Evolutionary conservation across 495 filamentous ascomycete species (phyloP), one percentile per base, ranked within the genome.

Genomic region (Penicillium pancosmium): DNA sequence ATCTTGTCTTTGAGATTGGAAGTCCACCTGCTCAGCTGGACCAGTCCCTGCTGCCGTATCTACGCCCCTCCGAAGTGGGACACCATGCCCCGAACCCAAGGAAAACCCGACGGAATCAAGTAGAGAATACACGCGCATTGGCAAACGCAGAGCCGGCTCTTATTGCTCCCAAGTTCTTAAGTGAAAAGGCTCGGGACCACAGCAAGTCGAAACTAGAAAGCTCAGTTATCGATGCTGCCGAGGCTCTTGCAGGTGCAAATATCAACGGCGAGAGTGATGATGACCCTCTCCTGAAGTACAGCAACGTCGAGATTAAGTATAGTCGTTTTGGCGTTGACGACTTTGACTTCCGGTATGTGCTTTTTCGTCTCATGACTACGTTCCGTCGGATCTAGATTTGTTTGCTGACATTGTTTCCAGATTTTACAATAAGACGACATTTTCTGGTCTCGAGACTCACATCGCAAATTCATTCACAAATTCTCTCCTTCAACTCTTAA

Each of bases 381-480:
- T 31, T 31, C 8, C 41, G 0, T 44, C 16, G 41, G 5, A 44
- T 16, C 16, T n/a, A 18, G 8, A 43, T 44, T 7, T 44, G 16
- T 43, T 54, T 15, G 18, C 60, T 72, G 2, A 72, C 51, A 15
- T 58, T 7, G 9, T 34, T 44, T 34, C 5, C 59, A 95, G 92
- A 50, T 96, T 86, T 66, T 99, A 91, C 77, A 99, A 99, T 72
- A 89, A 91, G 59, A 97, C 94, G 0, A 75, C 66, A 46, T 96
- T 90, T 69, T 96, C 95, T 18, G 94, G 94, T 1, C 75, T 99
- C 3, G 93, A 98, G 71, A 99, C 91, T 35, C 92, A 99, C 72
- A 96, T 97, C 51, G 81, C 91, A 18, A 98, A 99, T 66, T 96
- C 91, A 12, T 98, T 97, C 66, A 90, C 93, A 49, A 99, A 99